Percentiles rank a stretch among this genome's conserved stretches.
Evolutionary conservation across 1,284 basidiomycete genomes (phyloP).

Genomic region (Malassezia dermatis): DNA sequence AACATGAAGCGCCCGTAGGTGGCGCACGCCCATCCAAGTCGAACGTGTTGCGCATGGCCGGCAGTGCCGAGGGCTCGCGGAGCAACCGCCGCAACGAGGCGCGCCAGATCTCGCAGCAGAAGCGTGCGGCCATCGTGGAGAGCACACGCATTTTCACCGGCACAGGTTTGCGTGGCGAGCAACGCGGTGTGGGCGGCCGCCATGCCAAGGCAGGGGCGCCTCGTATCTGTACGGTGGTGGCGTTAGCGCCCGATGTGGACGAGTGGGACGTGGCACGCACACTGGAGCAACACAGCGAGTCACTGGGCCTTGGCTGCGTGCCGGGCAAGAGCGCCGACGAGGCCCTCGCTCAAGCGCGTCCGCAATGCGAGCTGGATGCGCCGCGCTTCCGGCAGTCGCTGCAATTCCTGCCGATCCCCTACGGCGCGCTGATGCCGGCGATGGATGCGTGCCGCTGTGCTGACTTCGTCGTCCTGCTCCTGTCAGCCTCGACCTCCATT

Average conservation of each 20-base stretch:
- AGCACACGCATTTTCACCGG: constrained; percentile 33
- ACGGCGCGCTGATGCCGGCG: constrained; percentile 58
- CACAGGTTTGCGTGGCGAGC: constrained; percentile 12
- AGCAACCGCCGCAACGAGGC: constrained; percentile 39
- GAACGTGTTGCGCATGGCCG: constrained; percentile 24
- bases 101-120: constrained; percentile 34
- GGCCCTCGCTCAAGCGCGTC: constrained; percentile 14
- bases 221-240: constrained; percentile 67
- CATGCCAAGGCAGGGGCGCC: constrained; percentile 58
- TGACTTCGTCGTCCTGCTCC: constrained; percentile 77
- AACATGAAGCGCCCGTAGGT: constrained; percentile 6
- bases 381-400: constrained; percentile 79
- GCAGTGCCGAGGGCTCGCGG: constrained; percentile 29
- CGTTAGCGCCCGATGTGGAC: constrained; percentile 62
- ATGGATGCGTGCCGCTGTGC: constrained; percentile 79
- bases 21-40: constrained; percentile 22
- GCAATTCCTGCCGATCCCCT: constrained; percentile 62
- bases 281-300: constrained; percentile 60
- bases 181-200: background rate
- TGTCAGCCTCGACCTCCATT: constrained; percentile 74
- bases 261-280: constrained; percentile 54
- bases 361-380: constrained; percentile 50
- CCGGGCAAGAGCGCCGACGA: constrained; percentile 30
- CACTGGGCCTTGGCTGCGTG: constrained; percentile 49
- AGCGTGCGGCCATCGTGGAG: constrained; percentile 36